phyloP scores from a whole-genome alignment of 176 grass and related monocot genomes.

The Ampelocalamus luodianensis region DNA sequence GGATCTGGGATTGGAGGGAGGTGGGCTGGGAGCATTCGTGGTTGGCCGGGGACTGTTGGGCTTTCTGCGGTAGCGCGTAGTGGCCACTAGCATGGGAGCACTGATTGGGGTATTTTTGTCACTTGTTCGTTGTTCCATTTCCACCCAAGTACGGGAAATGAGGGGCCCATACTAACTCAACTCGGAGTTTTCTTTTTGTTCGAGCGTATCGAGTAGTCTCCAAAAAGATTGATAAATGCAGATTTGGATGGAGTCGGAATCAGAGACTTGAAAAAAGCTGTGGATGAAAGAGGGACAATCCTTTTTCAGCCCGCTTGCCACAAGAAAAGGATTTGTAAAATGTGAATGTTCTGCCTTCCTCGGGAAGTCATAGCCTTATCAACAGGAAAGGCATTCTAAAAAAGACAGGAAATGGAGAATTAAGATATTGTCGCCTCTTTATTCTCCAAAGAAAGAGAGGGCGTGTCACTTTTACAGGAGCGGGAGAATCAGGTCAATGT shows the following conservation, averaged over 20 bases:
- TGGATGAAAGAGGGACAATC: neutral
- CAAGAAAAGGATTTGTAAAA: slow-evolving; percentile 55
- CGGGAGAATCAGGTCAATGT: neutral
- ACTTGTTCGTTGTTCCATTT: too few relatives aligned
- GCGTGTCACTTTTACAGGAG: neutral
- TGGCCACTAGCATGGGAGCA: too few relatives aligned
- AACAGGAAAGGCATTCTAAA: neutral
- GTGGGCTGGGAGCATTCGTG: too few relatives aligned
- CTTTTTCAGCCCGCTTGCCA: neutral
- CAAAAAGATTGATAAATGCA: neutral
- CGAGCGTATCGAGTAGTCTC: neutral
- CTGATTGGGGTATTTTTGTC: too few relatives aligned
- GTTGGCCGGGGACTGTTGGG: too few relatives aligned
- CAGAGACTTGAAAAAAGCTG: too few relatives aligned
- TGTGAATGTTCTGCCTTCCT: slow-evolving; percentile 23
- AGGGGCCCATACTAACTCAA: too few relatives aligned
- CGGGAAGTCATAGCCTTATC: neutral
- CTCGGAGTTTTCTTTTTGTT: neutral
- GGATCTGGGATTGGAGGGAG: too few relatives aligned
- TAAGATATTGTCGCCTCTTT: neutral
- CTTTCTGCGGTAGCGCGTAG: too few relatives aligned
- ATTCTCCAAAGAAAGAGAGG: neutral
- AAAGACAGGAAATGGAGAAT: neutral
- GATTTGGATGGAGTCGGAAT: slow-evolving; percentile 11
- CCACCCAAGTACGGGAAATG: too few relatives aligned